phyloP scores from a whole-genome alignment of 2,329 filamentous ascomycete genomes.

The Phaeosphaeria sp. region DNA sequence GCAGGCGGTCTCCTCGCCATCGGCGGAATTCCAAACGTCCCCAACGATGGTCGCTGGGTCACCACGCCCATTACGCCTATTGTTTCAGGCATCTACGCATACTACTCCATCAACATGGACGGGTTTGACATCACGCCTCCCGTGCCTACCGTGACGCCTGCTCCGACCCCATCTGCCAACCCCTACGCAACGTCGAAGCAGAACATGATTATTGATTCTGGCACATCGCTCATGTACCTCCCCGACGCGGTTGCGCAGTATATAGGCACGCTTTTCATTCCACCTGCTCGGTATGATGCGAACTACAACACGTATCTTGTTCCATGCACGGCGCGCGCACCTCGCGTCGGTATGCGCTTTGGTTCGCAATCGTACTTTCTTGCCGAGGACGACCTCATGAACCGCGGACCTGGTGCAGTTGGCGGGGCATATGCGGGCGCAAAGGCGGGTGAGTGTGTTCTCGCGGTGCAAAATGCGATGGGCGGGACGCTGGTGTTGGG shows the following conservation, averaged over 20 bases:
- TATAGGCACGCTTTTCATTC: slow-evolving; percentile 27
- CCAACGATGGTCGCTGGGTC: slow-evolving; percentile 20
- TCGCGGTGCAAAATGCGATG: slow-evolving; percentile 24
- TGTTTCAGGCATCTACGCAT: slow-evolving; percentile 22
- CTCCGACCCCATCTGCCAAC: neutral
- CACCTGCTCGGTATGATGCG: slow-evolving; percentile 18
- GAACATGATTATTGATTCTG: slow-evolving; percentile 34
- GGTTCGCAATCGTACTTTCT: slow-evolving; percentile 22
- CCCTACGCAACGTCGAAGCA: neutral
- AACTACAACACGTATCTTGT: slow-evolving; percentile 18
- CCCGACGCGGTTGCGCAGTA: slow-evolving; percentile 22
- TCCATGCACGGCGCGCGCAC: slow-evolving; percentile 19
- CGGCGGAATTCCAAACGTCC: slow-evolving; percentile 33
- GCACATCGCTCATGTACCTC: slow-evolving; percentile 32
- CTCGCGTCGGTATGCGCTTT: slow-evolving; percentile 26
- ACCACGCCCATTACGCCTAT: slow-evolving; percentile 24
- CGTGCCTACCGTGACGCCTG: neutral
- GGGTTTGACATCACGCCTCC: slow-evolving; percentile 29
- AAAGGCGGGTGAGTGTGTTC: slow-evolving; percentile 12
- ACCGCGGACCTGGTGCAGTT: slow-evolving; percentile 13
- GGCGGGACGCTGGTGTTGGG: slow-evolving; percentile 42
- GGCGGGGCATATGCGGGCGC: slow-evolving; percentile 8
- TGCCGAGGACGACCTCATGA: slow-evolving; percentile 25
- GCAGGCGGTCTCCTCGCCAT: slow-evolving; percentile 39
- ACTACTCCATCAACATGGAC: slow-evolving; percentile 33